Percentiles rank a stretch among this genome's conserved stretches.
These are phyloP conservation scores for Phytophthora meadii DNA, from an alignment of 352 stramenopile genomes.

Conservation along the genomic window DNA sequence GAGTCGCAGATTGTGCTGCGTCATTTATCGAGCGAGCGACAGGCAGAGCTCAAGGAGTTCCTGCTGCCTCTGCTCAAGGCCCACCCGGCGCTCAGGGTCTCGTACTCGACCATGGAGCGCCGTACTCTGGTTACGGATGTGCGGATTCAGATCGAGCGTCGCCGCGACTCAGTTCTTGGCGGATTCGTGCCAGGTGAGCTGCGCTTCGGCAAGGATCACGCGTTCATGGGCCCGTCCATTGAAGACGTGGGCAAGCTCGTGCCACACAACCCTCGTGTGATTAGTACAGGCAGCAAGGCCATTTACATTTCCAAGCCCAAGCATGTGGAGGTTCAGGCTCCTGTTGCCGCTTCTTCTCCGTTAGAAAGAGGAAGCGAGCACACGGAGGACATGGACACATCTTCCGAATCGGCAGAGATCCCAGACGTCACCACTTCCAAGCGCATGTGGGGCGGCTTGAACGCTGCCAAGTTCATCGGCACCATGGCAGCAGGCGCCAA, in stretches of 20 bases:
- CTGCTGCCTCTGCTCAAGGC: conserved; percentile 78
- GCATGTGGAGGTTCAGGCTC: conserved; percentile 28
- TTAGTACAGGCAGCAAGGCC: conserved; percentile 69
- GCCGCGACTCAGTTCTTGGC: conserved; percentile 67
- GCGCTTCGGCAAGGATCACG: conserved; percentile 72
- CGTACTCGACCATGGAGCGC: conserved; percentile 73
- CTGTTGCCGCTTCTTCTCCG: conserved; percentile 21
- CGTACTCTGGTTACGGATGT: conserved; percentile 81
- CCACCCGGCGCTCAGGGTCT: conserved; percentile 68
- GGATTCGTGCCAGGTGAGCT: conserved; percentile 61
- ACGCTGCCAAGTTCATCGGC: conserved; percentile 73
- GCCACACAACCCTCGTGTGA: conserved; percentile 55
- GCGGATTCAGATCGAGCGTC: conserved; percentile 79
- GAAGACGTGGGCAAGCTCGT: conserved; percentile 81
- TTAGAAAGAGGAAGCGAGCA: conserved; percentile 37
- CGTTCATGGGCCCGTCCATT: conserved; percentile 66
- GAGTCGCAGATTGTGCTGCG: conserved; percentile 82
- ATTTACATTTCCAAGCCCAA: conserved; percentile 78
- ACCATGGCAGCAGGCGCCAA: conserved; percentile 74
- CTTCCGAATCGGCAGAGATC: conserved; percentile 28
- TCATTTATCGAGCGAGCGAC: conserved; percentile 53
- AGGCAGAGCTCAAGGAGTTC: conserved; percentile 67
- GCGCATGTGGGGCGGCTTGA: conserved; percentile 66
- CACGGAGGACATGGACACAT: conserved; percentile 41
- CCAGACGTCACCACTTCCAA: conserved; percentile 32